Conservation (phyloP, 768 basidiomycete genomes). For the Termitomyces sp. region DNA sequence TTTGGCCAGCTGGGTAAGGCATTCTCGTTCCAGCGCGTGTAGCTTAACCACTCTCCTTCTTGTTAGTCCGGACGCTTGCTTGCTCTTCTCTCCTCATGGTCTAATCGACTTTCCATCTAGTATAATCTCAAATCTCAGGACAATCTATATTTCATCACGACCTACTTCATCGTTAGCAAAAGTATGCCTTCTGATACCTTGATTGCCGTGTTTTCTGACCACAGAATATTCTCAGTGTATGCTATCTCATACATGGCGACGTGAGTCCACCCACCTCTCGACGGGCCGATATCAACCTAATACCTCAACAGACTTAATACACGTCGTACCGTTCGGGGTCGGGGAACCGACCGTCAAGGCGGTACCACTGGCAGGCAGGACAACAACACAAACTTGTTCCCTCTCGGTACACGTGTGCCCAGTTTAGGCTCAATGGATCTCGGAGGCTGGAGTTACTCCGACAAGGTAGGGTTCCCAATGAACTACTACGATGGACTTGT, state of each 20-base stretch:
- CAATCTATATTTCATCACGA: slow-evolving; percentile 60
- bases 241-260: slow-evolving; percentile 64
- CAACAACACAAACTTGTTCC: slow-evolving; percentile 51
- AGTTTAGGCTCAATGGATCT: slow-evolving; percentile 37
- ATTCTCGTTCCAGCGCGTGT: slow-evolving; percentile 30
- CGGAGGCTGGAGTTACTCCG: slow-evolving; percentile 32
- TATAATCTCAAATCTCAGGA: slow-evolving; percentile 52
- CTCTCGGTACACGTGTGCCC: slow-evolving; percentile 44
- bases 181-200: slow-evolving; percentile 34
- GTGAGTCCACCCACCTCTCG: slow-evolving; percentile 34
- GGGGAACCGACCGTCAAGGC: slow-evolving; percentile 51
- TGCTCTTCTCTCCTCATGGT: background rate
- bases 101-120: slow-evolving; percentile 29
- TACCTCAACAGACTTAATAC: slow-evolving; percentile 53
- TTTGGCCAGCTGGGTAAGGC: slow-evolving; percentile 49
- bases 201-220: background rate
- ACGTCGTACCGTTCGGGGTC: slow-evolving; percentile 49
- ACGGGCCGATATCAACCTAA: background rate
- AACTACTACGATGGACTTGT: no score
- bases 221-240: slow-evolving; percentile 43
- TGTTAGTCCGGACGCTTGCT: slow-evolving; percentile 34
- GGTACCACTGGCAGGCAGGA: slow-evolving; percentile 23
- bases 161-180: slow-evolving; percentile 68
- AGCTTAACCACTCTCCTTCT: slow-evolving; percentile 53
- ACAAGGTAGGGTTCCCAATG: slow-evolving; percentile 16